phyloP scores from a whole-genome alignment of 495 filamentous ascomycete species.

The Aspergillus egyptiacus region DNA sequence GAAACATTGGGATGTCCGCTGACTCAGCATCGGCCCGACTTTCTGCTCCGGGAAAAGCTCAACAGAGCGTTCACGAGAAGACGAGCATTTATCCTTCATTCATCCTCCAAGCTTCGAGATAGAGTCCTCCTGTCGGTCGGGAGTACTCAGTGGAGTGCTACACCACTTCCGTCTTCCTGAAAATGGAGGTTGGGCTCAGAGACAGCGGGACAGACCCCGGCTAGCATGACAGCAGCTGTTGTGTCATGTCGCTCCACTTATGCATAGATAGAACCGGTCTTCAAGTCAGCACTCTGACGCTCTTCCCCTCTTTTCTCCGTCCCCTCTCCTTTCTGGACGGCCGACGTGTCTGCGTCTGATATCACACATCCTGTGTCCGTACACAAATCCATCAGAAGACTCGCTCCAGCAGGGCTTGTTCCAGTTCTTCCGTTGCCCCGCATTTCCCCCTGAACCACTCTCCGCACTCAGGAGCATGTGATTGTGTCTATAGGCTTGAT shows the following conservation, averaged over 20 bases:
- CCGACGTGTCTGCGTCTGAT: neutral
- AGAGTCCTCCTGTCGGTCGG: too few relatives aligned
- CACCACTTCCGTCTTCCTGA: neutral
- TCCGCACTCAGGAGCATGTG: neutral
- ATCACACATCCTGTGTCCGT: neutral
- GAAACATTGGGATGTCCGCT: too few relatives aligned
- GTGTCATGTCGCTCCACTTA: slow-evolving; percentile 1
- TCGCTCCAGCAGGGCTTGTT: neutral
- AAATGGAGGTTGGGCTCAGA: neutral
- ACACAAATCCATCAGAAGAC: neutral
- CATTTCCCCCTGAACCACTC: slow-evolving; percentile 5
- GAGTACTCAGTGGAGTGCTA: too few relatives aligned
- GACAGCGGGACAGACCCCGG: neutral
- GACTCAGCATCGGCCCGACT: slow-evolving; percentile 1
- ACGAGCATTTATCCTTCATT: too few relatives aligned
- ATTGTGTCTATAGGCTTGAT: neutral
- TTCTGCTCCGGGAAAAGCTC: neutral
- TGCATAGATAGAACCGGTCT: neutral
- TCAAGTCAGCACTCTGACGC: neutral
- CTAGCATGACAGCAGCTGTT: too few relatives aligned
- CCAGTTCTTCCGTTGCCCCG: neutral
- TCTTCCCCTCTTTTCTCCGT: neutral
- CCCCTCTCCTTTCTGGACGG: neutral
- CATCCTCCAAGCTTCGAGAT: too few relatives aligned
- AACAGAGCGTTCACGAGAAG: neutral